Base-by-base conservation (phyloP, 2,329 filamentous ascomycete species). In the Apiospora malaysiana region DNA sequence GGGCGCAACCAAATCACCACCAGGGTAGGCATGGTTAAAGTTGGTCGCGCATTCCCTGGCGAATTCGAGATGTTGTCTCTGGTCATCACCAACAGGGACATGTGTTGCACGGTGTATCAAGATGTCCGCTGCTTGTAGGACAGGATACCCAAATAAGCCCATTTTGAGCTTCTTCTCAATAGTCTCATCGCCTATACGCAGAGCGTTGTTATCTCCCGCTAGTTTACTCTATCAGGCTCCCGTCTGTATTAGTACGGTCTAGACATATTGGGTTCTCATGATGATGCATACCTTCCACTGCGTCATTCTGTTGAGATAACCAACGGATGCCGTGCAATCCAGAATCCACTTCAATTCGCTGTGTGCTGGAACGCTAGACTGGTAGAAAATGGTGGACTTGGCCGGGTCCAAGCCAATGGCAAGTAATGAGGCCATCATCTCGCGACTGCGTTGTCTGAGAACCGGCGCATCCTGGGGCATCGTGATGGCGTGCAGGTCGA, bases 271-370 rank as follows among this genome's bases (percentile, higher is more conserved):
- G 42, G 42, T 45, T 45, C 42, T 45, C 16, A 45, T 4, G 16
- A 4, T 16, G 2, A 16, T 16, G 73, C 78, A 68, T 71, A 94
- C 94, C 90, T 99, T 99, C 95, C 96, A 99, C 82, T 98, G 96
- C 40, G 96, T 98, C 96, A 99, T 99, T n/a, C 96, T 88, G 12
- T 92, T 92, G n/a, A 99, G 85, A 82, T 97, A 97, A 49, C 96
- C 96, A 81, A 96, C 94, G 6, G 93, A 95, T 32, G 96, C 93
- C 69, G 93, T 93, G 75, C 95, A 98, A 78, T 94, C 95, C 73
- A 99, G 83, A 78, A 98, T 94, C 96, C 96, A 99, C 93, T 97
- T 97, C 73, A 99, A 87, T 81, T 98, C 95, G 4, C 93, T 85
- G 82, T 98, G 96, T 66, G 91, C 91, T 23, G 90, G 74, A 79